A percentile compares a stretch with the other conserved stretches of the same genome.
Conservation (phyloP, 192 early-diverging fungal genomes). For the Phlyctochytrium arcticum region DNA sequence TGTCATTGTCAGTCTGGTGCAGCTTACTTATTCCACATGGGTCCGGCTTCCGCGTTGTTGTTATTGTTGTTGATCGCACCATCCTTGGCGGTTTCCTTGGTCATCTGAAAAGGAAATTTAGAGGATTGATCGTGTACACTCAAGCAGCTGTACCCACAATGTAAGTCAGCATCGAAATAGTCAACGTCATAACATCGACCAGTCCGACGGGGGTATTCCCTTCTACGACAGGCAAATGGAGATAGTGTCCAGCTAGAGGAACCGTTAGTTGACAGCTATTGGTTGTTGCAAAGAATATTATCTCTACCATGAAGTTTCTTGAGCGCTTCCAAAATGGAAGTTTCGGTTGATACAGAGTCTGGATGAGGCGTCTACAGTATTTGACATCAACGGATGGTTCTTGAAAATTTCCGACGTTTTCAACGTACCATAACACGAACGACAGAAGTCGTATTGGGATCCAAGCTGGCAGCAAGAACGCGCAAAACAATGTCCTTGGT, state of each 20-base stretch:
- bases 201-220: conserved; percentile 32
- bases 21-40: conserved; percentile 32
- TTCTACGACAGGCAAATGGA: conserved; percentile 49
- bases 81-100: not conserved
- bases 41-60: conserved; percentile 33
- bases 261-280: not conserved
- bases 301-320: conserved; percentile 41
- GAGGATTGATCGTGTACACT: not conserved
- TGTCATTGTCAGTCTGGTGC: not conserved
- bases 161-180: conserved; percentile 44
- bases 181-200: conserved; percentile 45
- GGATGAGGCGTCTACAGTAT: conserved; percentile 49
- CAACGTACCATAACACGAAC: conserved; percentile 84
- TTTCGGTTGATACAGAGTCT: conserved; percentile 33
- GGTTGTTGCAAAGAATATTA: too few relatives aligned
- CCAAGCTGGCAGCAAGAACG: conserved; percentile 56
- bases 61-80: too few relatives aligned
- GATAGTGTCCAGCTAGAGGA: conserved; percentile 34
- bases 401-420: not conserved
- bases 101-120: not conserved
- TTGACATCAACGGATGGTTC: too few relatives aligned
- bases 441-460: conserved; percentile 86
- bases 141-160: conserved; percentile 31
- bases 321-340: conserved; percentile 45
- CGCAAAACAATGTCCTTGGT: conserved; percentile 50